Evolutionary conservation across 352 stramenopile genomes (phyloP).

Genomic region (Globisporangium solare): DNA sequence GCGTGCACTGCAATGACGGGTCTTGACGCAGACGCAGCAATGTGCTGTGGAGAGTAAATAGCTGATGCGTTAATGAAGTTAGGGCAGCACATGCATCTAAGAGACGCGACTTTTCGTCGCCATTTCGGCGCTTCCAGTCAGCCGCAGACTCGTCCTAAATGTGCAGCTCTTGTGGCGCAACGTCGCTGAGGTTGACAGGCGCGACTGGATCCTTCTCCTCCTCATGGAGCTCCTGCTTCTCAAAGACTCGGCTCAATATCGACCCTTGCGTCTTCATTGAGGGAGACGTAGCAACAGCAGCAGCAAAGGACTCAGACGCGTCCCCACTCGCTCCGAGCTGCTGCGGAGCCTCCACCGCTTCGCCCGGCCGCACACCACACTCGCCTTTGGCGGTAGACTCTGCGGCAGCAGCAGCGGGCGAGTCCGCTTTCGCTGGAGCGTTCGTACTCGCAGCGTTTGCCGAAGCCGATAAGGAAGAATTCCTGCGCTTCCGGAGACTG

Average conservation of each 20-base stretch:
- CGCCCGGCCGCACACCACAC: too few species aligned
- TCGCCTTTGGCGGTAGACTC: too few species aligned
- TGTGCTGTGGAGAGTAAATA: background rate
- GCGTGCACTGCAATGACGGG: too few species aligned
- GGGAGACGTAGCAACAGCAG: background rate
- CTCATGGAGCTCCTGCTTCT: background rate
- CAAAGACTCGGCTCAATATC: slow-evolving; percentile 28
- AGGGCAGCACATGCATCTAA: background rate
- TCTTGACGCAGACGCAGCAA: background rate
- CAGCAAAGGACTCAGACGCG: too few species aligned
- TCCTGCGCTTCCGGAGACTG: slow-evolving; percentile 33
- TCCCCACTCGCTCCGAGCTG: too few species aligned
- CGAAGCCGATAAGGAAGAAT: background rate
- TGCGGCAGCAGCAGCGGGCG: background rate
- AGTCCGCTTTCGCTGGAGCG: background rate
- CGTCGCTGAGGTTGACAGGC: background rate
- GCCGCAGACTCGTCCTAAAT: background rate
- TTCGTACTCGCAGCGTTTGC: background rate
- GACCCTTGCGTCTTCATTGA: slow-evolving; percentile 12
- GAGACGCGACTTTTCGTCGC: background rate
- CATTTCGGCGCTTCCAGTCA: background rate
- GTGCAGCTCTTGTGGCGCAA: background rate
- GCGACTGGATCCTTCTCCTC: background rate
- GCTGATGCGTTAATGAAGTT: too few species aligned
- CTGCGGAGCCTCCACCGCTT: too few species aligned